Evolutionary conservation across 257 asterid genomes (phyloP).

Genomic region (Apocynum venetum): DNA sequence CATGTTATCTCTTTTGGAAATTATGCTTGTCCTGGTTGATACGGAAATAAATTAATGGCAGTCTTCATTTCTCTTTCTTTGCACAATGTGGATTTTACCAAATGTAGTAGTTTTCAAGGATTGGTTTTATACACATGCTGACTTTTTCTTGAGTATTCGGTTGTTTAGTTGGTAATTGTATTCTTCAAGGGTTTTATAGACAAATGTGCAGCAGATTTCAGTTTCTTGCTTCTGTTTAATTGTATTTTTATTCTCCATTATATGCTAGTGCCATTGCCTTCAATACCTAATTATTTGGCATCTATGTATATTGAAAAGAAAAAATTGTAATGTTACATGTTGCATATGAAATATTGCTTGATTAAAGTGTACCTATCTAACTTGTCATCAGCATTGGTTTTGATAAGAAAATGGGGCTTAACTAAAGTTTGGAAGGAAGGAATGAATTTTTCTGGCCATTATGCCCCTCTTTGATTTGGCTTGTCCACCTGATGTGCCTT

Average conservation of each 20-base stretch:
- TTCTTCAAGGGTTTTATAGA: not conserved
- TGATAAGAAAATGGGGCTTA: not conserved
- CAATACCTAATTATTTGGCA: not conserved
- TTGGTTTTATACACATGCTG: not conserved
- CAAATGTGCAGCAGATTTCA: not conserved
- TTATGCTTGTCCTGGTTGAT: not conserved
- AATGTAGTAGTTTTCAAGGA: not conserved
- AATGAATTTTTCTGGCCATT: not conserved
- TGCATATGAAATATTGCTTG: not conserved
- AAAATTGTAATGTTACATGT: not conserved
- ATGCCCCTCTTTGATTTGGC: not conserved
- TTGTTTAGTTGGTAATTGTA: not conserved
- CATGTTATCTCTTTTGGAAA: constrained; percentile 8
- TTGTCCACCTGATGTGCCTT: not conserved
- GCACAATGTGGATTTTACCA: not conserved
- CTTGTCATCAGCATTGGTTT: not conserved
- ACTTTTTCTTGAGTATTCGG: not conserved
- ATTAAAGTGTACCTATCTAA: not conserved
- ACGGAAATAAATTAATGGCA: not conserved
- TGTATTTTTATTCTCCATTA: not conserved
- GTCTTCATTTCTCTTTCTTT: not conserved
- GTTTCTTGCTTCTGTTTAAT: not conserved
- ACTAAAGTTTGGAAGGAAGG: not conserved
- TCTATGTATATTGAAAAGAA: not conserved
- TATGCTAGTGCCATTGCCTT: not conserved